phyloP scores from a whole-genome alignment of 192 early-diverging fungal species.

The Rhizophagus prolifer region DNA sequence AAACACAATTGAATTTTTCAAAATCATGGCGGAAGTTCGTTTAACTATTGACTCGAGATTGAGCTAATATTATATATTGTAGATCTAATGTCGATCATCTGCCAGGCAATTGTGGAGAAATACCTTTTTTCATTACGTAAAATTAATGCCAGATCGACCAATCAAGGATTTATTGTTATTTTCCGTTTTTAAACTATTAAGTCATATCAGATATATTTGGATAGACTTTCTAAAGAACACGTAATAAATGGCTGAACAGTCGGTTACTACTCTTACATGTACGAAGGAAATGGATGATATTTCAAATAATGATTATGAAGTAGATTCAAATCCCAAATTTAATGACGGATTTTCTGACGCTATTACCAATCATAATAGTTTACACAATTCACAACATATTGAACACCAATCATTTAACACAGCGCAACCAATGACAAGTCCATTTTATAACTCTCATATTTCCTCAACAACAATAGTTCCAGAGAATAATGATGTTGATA shows the following conservation, averaged over 20 bases:
- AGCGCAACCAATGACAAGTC: not conserved
- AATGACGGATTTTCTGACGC: not conserved
- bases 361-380: not conserved
- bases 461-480: not conserved
- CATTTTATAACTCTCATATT: not conserved
- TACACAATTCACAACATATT: not conserved
- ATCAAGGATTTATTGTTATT: not conserved
- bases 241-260: not conserved
- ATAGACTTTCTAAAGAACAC: not conserved
- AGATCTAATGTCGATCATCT: not conserved
- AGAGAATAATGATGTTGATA: not conserved
- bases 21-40: not conserved
- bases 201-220: not conserved
- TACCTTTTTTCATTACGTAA: no score
- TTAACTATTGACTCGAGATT: not conserved
- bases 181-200: no score
- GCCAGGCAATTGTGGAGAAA: no score
- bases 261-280: not conserved
- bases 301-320: not conserved
- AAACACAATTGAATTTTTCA: not conserved
- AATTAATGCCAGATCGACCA: no score
- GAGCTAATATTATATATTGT: not conserved
- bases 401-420: not conserved
- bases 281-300: not conserved
- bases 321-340: not conserved